Percentiles rank a stretch among this genome's conserved stretches.
phyloP scores from a whole-genome alignment of 1,284 basidiomycete species.

The Heterobasidion annosum region DNA sequence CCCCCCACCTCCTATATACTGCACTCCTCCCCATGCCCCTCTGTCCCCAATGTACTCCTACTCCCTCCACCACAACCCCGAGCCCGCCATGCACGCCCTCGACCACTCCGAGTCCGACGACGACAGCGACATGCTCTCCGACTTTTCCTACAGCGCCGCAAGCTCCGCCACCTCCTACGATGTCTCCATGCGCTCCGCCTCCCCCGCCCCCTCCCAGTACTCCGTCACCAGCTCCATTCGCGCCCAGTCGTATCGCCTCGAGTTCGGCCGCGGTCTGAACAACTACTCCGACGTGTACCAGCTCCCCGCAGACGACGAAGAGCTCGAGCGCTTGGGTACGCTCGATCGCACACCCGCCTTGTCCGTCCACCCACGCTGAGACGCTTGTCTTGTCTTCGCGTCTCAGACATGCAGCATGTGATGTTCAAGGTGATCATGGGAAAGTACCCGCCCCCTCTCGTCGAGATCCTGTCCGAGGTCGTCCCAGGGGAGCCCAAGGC shows the following conservation, averaged over 20 bases:
- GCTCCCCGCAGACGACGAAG: conserved; percentile 69
- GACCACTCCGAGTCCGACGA: conserved; percentile 12
- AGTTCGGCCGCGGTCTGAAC: conserved; percentile 63
- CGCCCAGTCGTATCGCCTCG: conserved; percentile 48
- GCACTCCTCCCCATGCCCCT: conserved; percentile 2
- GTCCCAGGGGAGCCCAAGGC: conserved; percentile 49
- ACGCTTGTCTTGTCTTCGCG: neutral
- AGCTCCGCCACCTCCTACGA: conserved; percentile 37
- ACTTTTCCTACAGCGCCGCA: conserved; percentile 29
- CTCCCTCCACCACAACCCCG: neutral
- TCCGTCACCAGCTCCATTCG: conserved; percentile 58
- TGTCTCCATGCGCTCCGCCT: conserved; percentile 44
- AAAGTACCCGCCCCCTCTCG: conserved; percentile 50
- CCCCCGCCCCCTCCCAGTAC: conserved; percentile 58
- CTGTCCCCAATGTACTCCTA: neutral
- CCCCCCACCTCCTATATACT: neutral
- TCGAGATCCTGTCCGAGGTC: conserved; percentile 48
- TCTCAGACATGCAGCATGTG: conserved; percentile 54
- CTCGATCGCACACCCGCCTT: conserved; percentile 4
- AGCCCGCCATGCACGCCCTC: conserved; percentile 5
- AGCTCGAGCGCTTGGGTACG: conserved; percentile 58
- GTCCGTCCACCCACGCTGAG: neutral
- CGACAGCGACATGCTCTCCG: conserved; percentile 23
- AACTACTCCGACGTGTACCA: conserved; percentile 72
- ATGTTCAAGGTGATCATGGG: conserved; percentile 58